Evolutionary conservation across 2,329 filamentous ascomycete species (phyloP), one percentile per base, ranked within the genome.

Genomic region (Hortaea werneckii): DNA sequence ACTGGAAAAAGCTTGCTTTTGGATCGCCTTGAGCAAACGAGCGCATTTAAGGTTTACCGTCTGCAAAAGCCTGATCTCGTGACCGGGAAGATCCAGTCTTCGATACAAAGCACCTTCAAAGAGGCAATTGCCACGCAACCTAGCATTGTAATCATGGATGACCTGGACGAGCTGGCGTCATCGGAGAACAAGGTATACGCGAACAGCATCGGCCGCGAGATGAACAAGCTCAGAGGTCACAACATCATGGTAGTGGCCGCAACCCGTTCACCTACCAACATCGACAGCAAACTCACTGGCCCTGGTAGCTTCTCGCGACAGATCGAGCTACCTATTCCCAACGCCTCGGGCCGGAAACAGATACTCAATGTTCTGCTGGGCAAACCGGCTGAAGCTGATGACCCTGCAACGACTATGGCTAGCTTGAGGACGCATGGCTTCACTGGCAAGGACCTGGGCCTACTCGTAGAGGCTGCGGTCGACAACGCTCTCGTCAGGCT

Each of bases 381-480:
- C 62, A 28, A 68, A 78, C 40, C 67, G 61, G n/a, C 73, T 69
- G 6, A 68, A 69, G 40, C 50, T 27, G 49, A 54, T 10, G 68
- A 79, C 7, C 66, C 87, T 12, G 67, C 73, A 4, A 68, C 73
- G 12, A 35, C 32, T 9, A 35, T 35, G 32, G 68, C 94, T 38
- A 83, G 83, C 37, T 78, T 85, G 50, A 78, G 80, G 46, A 94
- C 89, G 0, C 88, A 95, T 58, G 90, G 89, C 4, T 95, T 87
- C 63, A 94, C 87, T 29, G 84, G 85, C 4, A 76, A 77, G 1
- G 89, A 95, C 61, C 70, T 95, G 1, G 69, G 72, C n/a, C 76
- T 74, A 10, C 70, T 95, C 0, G 70, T 84, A 41, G 66, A 75
- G 41, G 64, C 73, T 39, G 76, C 80, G 63, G 58, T 56, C 20